These are phyloP conservation scores for Aspergillus ochraceus DNA, from an alignment of 2,329 filamentous ascomycete species.

Conservation along the genomic window DNA sequence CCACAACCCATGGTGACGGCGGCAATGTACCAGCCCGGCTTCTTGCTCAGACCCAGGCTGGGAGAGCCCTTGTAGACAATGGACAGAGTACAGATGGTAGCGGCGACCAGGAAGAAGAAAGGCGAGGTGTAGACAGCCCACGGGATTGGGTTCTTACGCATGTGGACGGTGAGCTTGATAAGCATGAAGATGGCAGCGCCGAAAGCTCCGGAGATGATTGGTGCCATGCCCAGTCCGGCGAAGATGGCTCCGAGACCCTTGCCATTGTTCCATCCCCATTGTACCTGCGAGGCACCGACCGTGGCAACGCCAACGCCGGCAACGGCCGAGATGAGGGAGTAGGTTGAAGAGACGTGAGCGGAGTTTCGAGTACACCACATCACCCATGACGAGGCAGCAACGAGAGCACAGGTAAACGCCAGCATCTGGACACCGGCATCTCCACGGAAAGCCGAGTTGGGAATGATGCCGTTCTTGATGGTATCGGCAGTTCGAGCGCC, in stretches of 20 bases:
- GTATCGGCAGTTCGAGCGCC: conserved; percentile 71
- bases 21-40: conserved; percentile 65
- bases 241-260: conserved; percentile 71
- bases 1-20: conserved; percentile 66
- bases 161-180: conserved; percentile 70
- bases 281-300: conserved; percentile 60
- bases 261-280: conserved; percentile 70
- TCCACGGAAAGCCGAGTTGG: conserved; percentile 56
- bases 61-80: conserved; percentile 82
- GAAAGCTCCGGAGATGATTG: conserved; percentile 64
- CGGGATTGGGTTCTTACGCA: conserved; percentile 68
- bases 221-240: conserved; percentile 64
- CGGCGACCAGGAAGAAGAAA: conserved; percentile 75
- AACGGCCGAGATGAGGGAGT: conserved; percentile 68
- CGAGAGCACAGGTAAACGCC: conserved; percentile 44
- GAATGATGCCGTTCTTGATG: conserved; percentile 78
- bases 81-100: conserved; percentile 71
- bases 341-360: conserved; percentile 71
- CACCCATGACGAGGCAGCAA: conserved; percentile 59
- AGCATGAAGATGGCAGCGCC: conserved; percentile 69
- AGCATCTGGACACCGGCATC: conserved; percentile 68
- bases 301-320: conserved; percentile 69
- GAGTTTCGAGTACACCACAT: conserved; percentile 78
- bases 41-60: conserved; percentile 61
- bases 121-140: conserved; percentile 74